phyloP scores from a whole-genome alignment of 768 basidiomycete genomes.

The Lentinula sp. region DNA sequence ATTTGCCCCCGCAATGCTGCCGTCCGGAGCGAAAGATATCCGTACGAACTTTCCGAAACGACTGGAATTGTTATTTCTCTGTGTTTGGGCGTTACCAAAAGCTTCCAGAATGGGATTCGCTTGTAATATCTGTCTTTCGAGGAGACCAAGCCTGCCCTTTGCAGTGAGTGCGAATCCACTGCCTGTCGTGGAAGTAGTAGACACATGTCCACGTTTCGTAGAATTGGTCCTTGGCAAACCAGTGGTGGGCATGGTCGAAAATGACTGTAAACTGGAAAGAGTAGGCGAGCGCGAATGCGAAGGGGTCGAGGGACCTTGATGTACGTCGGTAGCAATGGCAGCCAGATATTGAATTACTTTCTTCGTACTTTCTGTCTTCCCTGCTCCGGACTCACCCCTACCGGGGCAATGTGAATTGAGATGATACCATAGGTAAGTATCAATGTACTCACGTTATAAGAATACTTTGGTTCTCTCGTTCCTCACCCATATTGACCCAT shows the following conservation, averaged over 20 bases:
- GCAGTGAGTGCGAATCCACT: slow-evolving; percentile 42
- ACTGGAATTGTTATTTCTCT: slow-evolving; percentile 97
- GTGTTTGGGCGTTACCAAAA: slow-evolving; percentile 97
- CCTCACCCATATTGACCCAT: slow-evolving; percentile 98
- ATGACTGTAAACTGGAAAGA: slow-evolving; percentile 42
- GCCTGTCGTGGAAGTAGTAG: slow-evolving; percentile 34
- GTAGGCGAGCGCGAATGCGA: slow-evolving; percentile 69
- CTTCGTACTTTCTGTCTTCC: slow-evolving; percentile 98
- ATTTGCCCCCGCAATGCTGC: slow-evolving; percentile 95
- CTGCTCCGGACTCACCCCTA: slow-evolving; percentile 97
- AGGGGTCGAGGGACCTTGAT: slow-evolving; percentile 39
- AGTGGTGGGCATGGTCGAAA: slow-evolving; percentile 51
- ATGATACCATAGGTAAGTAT: background rate
- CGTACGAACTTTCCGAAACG: slow-evolving; percentile 98
- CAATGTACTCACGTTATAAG: slow-evolving; percentile 79
- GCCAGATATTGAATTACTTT: slow-evolving; percentile 99
- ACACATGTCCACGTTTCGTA: slow-evolving; percentile 47
- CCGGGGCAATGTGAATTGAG: background rate
- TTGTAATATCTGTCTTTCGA: slow-evolving; percentile 95
- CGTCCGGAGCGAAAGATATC: slow-evolving; percentile 88
- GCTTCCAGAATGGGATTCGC: slow-evolving; percentile 97
- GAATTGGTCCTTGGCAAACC: slow-evolving; percentile 69
- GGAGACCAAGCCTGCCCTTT: slow-evolving; percentile 74
- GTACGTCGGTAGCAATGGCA: slow-evolving; percentile 85
- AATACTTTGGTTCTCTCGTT: slow-evolving; percentile 95